Conservation (phyloP, 2,329 filamentous ascomycete species). For the Truncatella angustata region DNA sequence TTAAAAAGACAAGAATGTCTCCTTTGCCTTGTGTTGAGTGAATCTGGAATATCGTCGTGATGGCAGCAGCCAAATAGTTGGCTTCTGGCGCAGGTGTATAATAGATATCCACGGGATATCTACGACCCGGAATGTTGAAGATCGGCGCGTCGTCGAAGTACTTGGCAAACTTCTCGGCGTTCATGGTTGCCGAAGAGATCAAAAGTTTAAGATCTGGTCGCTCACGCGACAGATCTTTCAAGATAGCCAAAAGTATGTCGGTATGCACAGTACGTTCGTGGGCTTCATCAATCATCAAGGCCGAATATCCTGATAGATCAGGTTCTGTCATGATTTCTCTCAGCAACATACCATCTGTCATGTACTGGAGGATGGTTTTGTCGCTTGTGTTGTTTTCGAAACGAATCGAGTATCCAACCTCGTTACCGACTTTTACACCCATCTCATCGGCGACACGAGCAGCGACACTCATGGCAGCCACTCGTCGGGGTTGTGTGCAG, state of each 20-base stretch:
- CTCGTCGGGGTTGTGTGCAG: slow-evolving; percentile 90
- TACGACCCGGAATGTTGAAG: slow-evolving; percentile 88
- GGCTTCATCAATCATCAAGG: slow-evolving; percentile 94
- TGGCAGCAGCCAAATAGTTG: slow-evolving; percentile 87
- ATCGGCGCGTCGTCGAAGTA: slow-evolving; percentile 94
- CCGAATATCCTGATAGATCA: slow-evolving; percentile 76
- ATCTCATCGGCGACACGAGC: slow-evolving; percentile 93
- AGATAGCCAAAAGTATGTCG: slow-evolving; percentile 81
- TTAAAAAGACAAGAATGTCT: slow-evolving; percentile 92
- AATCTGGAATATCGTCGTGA: slow-evolving; percentile 93
- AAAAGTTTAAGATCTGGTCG: slow-evolving; percentile 84
- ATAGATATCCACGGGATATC: slow-evolving; percentile 87
- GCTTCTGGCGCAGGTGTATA: slow-evolving; percentile 89
- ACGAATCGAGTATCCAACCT: slow-evolving; percentile 92
- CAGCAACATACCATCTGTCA: slow-evolving; percentile 95
- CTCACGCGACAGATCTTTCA: slow-evolving; percentile 84
- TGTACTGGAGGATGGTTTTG: slow-evolving; percentile 90
- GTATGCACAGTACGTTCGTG: slow-evolving; percentile 92
- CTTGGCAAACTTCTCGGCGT: slow-evolving; percentile 84
- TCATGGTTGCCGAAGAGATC: slow-evolving; percentile 92
- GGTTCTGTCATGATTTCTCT: slow-evolving; percentile 89
- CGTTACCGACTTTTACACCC: slow-evolving; percentile 82
- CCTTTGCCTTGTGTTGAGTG: slow-evolving; percentile 82
- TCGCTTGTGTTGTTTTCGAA: slow-evolving; percentile 92
- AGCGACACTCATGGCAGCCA: slow-evolving; percentile 97